Evolutionary conservation across 345 rosid species (phyloP).

Genomic region (Viola odorata): DNA sequence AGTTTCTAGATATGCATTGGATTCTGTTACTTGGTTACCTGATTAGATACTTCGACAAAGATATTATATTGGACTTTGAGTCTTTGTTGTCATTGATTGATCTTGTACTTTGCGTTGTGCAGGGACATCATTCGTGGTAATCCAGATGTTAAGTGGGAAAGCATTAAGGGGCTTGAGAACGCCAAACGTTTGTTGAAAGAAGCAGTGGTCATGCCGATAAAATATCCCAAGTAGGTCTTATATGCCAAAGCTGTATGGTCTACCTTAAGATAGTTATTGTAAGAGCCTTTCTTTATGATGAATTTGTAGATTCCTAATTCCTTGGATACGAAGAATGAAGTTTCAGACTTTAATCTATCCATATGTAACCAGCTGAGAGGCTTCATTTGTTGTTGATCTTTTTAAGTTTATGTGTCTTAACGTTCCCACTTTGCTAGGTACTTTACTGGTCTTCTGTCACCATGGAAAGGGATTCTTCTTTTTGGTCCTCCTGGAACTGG

Average conservation of each 20-base stretch:
- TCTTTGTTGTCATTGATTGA: not conserved
- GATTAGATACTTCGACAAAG: slow-evolving; percentile 1
- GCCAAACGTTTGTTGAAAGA: slow-evolving; percentile 90
- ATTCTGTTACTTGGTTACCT: not conserved
- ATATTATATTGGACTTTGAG: not conserved
- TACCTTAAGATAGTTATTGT: not conserved
- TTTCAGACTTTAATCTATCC: not conserved
- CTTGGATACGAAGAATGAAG: too few relatives aligned
- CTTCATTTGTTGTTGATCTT: too few relatives aligned
- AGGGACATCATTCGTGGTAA: slow-evolving; percentile 95
- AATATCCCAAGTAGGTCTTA: slow-evolving; percentile 82
- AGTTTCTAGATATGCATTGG: not conserved
- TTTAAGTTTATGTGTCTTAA: not conserved
- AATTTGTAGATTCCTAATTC: not conserved
- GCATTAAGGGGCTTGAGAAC: slow-evolving; percentile 81
- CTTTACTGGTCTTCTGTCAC: slow-evolving; percentile 89
- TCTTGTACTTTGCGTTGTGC: slow-evolving; percentile 8
- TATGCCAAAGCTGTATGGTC: not conserved
- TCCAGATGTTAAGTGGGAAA: slow-evolving; percentile 94
- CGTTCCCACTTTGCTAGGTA: slow-evolving; percentile 40
- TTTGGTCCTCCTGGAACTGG: slow-evolving; percentile 99
- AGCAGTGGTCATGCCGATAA: slow-evolving; percentile 99
- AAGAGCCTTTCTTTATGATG: not conserved
- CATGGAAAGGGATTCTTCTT: slow-evolving; percentile 99
- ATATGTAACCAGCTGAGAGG: too few relatives aligned